Evolutionary conservation across 768 basidiomycete genomes (phyloP), one percentile per base, ranked within the genome.

Genomic region (Epithele typhae): DNA sequence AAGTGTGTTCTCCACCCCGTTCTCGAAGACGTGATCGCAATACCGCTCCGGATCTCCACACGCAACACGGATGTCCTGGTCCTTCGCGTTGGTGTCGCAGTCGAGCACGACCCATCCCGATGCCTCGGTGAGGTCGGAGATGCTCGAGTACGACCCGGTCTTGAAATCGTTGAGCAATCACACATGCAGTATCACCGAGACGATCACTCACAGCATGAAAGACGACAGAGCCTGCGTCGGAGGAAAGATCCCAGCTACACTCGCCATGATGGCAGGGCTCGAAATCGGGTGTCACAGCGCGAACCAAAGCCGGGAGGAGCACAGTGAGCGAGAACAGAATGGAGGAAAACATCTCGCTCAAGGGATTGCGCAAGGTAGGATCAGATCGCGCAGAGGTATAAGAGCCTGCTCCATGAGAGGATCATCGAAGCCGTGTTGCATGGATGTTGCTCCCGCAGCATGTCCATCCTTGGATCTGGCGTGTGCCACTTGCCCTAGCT

Each of bases 61-160:
- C 1, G 76, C 74, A 17, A 77, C 64, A 7, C 75, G 72, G 39
- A 78, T 70, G 34, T 75, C 71, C 48, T 77, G 76, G 17, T 64
- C 55, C n/a, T 66, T 45, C 1, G 61, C 51, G 47, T 70, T 64
- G 3, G 70, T 57, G 23, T 67, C 62, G 54, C 78, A 80, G 25
- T 64, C 68, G 17, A 77, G 52, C 25, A 79, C 74, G 21, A 67
- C 64, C 77, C 77, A 80, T 21, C 77, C 78, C 19, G 72, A 76
- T 4, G 74, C 73, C 6, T 52, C 11, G 1, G 71, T 73, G 35
- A 73, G 65, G 47, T 73, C 71, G 1, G 67, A 61, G 40, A 71
- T 64, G 2, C 61, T 53, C 24, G 37, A 48, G 6, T 46, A 37
- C 11, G 51, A 40, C 11, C 57, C 57, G 8, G 36, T 14, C 59